Conservation (phyloP, 306 rosid species). For the Trichosanthes cucumerina region DNA sequence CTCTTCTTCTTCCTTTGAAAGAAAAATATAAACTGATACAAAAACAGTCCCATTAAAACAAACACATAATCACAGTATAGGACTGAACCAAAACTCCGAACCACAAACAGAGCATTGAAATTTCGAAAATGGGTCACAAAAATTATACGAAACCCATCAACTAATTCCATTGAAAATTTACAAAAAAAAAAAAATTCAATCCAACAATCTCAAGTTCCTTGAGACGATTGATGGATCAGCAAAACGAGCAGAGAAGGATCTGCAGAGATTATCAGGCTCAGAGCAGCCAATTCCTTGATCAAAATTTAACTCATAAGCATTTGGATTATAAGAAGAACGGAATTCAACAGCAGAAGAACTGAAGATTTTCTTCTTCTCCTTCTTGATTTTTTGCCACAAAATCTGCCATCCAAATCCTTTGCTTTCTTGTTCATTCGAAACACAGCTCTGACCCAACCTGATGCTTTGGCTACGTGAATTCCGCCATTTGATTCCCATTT, state of each 20-base stretch:
- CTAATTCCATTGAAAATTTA: neutral
- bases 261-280: neutral
- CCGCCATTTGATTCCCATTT: constrained; percentile 13
- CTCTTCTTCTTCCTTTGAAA: neutral
- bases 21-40: neutral
- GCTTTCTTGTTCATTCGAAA: neutral
- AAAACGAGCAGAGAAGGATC: constrained; percentile 16
- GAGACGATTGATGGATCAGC: neutral
- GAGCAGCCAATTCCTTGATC: neutral
- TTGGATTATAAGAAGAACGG: neutral
- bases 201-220: neutral
- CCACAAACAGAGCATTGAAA: neutral
- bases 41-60: neutral
- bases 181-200: neutral
- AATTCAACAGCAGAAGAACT: neutral
- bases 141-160: neutral
- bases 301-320: constrained; percentile 5
- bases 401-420: neutral
- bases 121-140: neutral
- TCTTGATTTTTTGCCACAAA: constrained; percentile 5
- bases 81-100: neutral
- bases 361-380: constrained; percentile 8
- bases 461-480: constrained; percentile 5
- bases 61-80: neutral
- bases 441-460: constrained; percentile 5